Percentiles rank a stretch among this genome's conserved stretches.
phyloP scores from a whole-genome alignment of 495 filamentous ascomycete species.

The Neurospora sp. region DNA sequence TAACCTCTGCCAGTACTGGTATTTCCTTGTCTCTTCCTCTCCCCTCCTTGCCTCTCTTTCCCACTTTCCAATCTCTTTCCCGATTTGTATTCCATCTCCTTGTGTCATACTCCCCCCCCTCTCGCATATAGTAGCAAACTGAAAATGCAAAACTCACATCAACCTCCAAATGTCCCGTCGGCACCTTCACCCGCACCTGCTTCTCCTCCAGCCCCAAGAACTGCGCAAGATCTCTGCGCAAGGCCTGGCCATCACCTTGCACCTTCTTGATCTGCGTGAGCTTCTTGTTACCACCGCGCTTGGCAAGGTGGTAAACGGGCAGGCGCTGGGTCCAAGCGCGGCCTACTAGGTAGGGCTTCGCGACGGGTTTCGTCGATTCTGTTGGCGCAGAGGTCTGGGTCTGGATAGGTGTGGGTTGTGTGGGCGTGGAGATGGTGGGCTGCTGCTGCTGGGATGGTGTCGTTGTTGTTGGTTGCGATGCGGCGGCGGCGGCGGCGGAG shows the following conservation, averaged over 20 bases:
- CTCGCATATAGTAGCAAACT: not conserved
- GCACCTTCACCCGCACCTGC: slow-evolving; percentile 44
- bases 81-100: not conserved
- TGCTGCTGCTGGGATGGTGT: not conserved
- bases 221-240: slow-evolving; percentile 39
- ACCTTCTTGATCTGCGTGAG: slow-evolving; percentile 69
- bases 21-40: not conserved
- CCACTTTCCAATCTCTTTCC: not conserved
- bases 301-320: slow-evolving; percentile 67
- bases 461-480: not conserved
- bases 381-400: not conserved
- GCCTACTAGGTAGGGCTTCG: slow-evolving; percentile 56
- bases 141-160: slow-evolving; percentile 34
- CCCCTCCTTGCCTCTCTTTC: too few species aligned
- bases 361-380: slow-evolving; percentile 3
- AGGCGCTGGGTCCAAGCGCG: slow-evolving; percentile 62
- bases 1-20: too few species aligned
- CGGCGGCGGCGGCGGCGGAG: not conserved
- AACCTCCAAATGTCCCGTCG: slow-evolving; percentile 55
- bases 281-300: slow-evolving; percentile 68
- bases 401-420: not conserved
- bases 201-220: slow-evolving; percentile 33
- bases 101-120: too few species aligned
- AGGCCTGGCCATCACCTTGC: slow-evolving; percentile 53
- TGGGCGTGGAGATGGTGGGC: not conserved